Conservation (phyloP, 495 filamentous ascomycete genomes). For the Aspergillus leporis region DNA sequence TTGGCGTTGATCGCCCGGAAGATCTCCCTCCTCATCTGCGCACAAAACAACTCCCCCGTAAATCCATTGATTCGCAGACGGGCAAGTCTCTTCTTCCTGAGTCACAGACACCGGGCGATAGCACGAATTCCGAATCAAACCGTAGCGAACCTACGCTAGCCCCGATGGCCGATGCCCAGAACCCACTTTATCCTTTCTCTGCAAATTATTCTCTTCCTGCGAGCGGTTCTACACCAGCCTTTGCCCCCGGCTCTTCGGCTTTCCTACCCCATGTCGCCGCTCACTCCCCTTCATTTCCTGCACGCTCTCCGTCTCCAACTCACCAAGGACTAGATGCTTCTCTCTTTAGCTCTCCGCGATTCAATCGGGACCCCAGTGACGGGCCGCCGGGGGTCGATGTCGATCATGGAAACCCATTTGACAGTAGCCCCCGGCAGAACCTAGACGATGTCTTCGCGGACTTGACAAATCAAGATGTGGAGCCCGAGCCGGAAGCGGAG, state of each 20-base stretch:
- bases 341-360: constrained; percentile 44
- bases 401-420: constrained; percentile 29
- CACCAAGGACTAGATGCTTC: constrained; percentile 37
- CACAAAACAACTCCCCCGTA: constrained; percentile 66
- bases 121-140: constrained; percentile 20
- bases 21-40: constrained; percentile 80
- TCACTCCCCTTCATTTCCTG: constrained; percentile 43
- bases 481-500: constrained; percentile 30
- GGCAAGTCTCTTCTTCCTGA: constrained; percentile 29
- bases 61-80: constrained; percentile 37
- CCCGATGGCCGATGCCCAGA: constrained; percentile 34
- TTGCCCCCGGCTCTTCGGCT: constrained; percentile 41
- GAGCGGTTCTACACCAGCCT: constrained; percentile 41
- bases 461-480: constrained; percentile 47
- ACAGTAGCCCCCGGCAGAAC: constrained; percentile 46
- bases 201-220: constrained; percentile 42
- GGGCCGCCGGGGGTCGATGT: constrained; percentile 25
- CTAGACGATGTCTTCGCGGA: constrained; percentile 51
- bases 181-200: constrained; percentile 41
- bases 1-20: constrained; percentile 83
- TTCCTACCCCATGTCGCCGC: constrained; percentile 42
- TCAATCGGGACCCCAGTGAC: constrained; percentile 32
- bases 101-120: constrained; percentile 28
- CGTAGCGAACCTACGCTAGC: constrained; percentile 37
- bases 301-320: constrained; percentile 39